Conservation (phyloP, 768 basidiomycete species). For the Xerocomellus amylosporus region DNA sequence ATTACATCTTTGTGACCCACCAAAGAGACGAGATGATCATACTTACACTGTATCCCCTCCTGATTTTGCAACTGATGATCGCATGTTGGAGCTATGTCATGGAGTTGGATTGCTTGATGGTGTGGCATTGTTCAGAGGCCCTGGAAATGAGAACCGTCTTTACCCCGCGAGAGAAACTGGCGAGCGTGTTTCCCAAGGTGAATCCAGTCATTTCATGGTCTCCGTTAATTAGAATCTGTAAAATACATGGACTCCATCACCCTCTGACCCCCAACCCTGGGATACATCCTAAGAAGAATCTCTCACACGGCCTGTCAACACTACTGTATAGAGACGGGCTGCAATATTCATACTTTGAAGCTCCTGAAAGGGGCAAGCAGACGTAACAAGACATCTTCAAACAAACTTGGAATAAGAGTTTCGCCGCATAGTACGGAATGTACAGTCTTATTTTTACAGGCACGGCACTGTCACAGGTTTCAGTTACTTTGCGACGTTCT, state of each 20-base stretch:
- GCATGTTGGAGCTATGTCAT: no score
- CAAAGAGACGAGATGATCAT: slow-evolving; percentile 19
- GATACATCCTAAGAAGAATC: slow-evolving; percentile 38
- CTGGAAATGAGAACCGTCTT: no score
- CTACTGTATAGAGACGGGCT: slow-evolving; percentile 81
- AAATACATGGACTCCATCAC: slow-evolving; percentile 33
- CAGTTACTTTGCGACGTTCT: neutral
- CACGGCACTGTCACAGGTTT: slow-evolving; percentile 47
- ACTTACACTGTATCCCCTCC: slow-evolving; percentile 9
- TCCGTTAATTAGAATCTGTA: slow-evolving; percentile 30
- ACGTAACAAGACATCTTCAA: neutral
- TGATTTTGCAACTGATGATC: neutral
- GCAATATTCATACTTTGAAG: slow-evolving; percentile 96
- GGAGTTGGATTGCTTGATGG: no score
- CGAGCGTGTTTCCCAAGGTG: slow-evolving; percentile 10
- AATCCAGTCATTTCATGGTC: slow-evolving; percentile 9
- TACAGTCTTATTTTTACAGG: slow-evolving; percentile 97
- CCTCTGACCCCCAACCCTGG: neutral
- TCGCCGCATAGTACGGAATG: slow-evolving; percentile 97
- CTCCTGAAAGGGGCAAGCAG: slow-evolving; percentile 49
- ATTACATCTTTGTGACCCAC: neutral
- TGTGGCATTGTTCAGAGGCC: no score
- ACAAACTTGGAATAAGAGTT: slow-evolving; percentile 88
- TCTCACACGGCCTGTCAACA: slow-evolving; percentile 80
- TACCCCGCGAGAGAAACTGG: no score